Evolutionary conservation across 2,329 filamentous ascomycete species (phyloP), one percentile per base, ranked within the genome.

Genomic region (Ophiocordyceps unilateralis): DNA sequence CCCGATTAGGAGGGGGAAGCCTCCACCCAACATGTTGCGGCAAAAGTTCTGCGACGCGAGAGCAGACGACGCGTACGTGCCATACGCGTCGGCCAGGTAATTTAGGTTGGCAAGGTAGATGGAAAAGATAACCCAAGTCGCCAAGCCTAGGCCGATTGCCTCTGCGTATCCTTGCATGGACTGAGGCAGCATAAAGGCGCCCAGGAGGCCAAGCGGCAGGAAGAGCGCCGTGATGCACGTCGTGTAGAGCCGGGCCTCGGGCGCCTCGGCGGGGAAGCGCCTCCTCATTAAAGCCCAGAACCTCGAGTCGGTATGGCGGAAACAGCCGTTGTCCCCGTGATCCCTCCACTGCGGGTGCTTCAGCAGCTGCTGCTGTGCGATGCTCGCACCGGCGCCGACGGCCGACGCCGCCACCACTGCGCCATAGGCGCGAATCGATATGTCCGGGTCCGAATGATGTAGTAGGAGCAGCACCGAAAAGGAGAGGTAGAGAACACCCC

Each of bases 51-150:
- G 86, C 1, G 87, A 85, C 0, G 88, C 88, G 6, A 94, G 65
- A 0, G 88, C 87, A 1, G 83, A 91, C 34, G 80, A 86, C 0
- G 88, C 85, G 53, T 89, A 94, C 2, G 74, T 69, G 55, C 87
- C 81, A 58, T 94, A 95, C 1, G 80, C 81, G 55, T 95, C 88
- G 19, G 87, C 86, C 1, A 95, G 70, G 52, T 93, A 95, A 57
- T 95, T 95, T 65, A 95, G 94, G 0, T 86, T 83, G 3, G 87
- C 81, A 1, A 95, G 70, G 55, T 93, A 93, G 30, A 95, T 77
- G 36, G 76, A 80, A 58, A 85, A 89, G 49, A 95, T 93, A 23
- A 88, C 81, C 67, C 89, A 83, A 0, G 83, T 89, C 0, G 85
- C 79, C 46, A 86, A 73, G 0, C 70, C 75, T 28, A 94, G 69